Evolutionary conservation across 345 rosid species (phyloP), one percentile per base, ranked within the genome.

Genomic region (Alliaria petiolata): DNA sequence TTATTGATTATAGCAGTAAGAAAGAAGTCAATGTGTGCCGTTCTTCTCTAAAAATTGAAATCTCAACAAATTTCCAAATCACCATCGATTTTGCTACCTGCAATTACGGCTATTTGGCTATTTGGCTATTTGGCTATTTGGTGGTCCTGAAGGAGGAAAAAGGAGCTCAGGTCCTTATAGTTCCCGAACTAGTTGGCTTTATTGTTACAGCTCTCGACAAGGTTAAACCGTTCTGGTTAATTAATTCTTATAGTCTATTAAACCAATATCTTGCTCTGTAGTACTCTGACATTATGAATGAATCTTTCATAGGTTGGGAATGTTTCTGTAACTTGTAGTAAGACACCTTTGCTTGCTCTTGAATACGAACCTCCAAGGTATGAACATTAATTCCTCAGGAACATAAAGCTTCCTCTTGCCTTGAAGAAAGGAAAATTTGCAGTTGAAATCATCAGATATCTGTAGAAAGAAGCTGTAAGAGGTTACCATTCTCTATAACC

Each of bases 341-440:
- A 80, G 78, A 87, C 87, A 79, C 97, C 98, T 13, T 65, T 93
- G 81, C 89, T 80, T 78, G 92, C 87, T 60, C 85, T 91, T 55
- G 91, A 89, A 78, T 91, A 85, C 56, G 95, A 89, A 81, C 89
- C 97, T 11, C 98, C 98, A 28, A 86, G 90, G 98, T 93, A 49
- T 5, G 45, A 65, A 25, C 70, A 39, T 2, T 33, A n/a, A n/a
- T n/a, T n/a, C n/a, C n/a, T n/a, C n/a, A n/a, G n/a, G n/a, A n/a
- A n/a, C n/a, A n/a, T n/a, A n/a, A 7, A 30, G 39, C 34, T 33
- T n/a, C 39, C 8, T 45, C 43, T 25, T 36, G 47, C 14, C 4
- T n/a, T n/a, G 15, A 92, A 47, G 80, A 92, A 86, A 69, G 98
- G 98, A 4, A 92, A 86, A 78, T 87, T 80, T 78, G 83, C 85